Evolutionary conservation across 1,284 basidiomycete species (phyloP).

Genomic region (Cryptococcus jaspeensis): DNA sequence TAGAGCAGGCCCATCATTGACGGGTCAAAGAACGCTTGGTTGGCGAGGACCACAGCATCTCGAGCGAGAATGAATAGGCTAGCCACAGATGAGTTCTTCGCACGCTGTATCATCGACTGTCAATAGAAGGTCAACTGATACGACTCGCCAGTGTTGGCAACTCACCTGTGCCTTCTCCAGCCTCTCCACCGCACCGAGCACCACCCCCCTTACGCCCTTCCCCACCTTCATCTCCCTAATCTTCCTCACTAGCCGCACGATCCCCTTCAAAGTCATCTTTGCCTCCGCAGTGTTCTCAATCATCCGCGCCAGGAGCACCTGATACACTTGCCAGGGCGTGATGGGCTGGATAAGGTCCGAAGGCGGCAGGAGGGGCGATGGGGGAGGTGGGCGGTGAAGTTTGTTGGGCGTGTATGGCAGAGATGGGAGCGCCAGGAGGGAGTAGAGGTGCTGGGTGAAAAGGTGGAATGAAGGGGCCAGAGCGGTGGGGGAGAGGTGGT

Average conservation of each 20-base stretch:
- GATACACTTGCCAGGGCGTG: slow-evolving; percentile 69
- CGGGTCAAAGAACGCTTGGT: slow-evolving; percentile 93
- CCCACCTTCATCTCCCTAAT: slow-evolving; percentile 89
- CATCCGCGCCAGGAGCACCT: slow-evolving; percentile 69
- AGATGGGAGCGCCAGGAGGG: slow-evolving; percentile 72
- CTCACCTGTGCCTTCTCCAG: slow-evolving; percentile 63
- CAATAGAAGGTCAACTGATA: slow-evolving; percentile 2
- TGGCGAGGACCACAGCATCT: slow-evolving; percentile 68
- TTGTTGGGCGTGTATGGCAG: slow-evolving; percentile 54
- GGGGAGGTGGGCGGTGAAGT: slow-evolving; percentile 24
- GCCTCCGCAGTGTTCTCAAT: slow-evolving; percentile 67
- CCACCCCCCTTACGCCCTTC: slow-evolving; percentile 67
- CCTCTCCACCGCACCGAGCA: slow-evolving; percentile 65
- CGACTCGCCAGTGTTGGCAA: slow-evolving; percentile 55
- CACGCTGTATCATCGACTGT: no score
- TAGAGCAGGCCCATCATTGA: slow-evolving; percentile 94
- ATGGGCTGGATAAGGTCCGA: slow-evolving; percentile 23
- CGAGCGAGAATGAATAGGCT: slow-evolving; percentile 61
- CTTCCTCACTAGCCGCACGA: slow-evolving; percentile 74
- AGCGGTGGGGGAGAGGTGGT: slow-evolving; percentile 30
- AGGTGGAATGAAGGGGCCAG: slow-evolving; percentile 64
- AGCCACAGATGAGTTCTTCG: background rate
- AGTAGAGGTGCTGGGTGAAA: slow-evolving; percentile 72
- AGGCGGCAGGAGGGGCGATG: slow-evolving; percentile 15
- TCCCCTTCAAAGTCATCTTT: slow-evolving; percentile 73